Percentiles rank a stretch among this genome's conserved stretches.
These are phyloP conservation scores for Paramecium biaurelia DNA, from an alignment of 73 alveolate species.

Conservation along the genomic window DNA sequence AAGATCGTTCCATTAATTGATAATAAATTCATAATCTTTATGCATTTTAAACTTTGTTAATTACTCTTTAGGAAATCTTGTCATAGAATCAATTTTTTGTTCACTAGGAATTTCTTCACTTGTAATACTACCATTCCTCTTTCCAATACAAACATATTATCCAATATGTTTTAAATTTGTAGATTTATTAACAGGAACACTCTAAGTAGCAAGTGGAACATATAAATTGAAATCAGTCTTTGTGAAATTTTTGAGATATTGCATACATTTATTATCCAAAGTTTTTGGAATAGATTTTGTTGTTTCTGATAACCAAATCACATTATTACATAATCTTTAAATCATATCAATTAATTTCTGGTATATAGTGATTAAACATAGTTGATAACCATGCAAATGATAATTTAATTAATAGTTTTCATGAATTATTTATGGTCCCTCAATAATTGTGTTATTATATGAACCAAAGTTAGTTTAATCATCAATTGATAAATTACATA, in stretches of 20 bases:
- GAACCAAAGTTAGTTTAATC: neutral
- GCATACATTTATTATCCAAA: neutral
- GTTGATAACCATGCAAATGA: neutral
- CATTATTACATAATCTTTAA: neutral
- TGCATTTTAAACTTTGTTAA: neutral
- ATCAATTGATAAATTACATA: neutral
- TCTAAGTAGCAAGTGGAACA: neutral
- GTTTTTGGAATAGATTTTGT: neutral
- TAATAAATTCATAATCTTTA: neutral
- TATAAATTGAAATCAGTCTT: neutral
- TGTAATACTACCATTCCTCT: neutral
- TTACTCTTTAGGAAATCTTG: neutral
- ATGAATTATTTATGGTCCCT: neutral
- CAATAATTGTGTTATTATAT: neutral
- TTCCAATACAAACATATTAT: neutral
- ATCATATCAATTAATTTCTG: neutral
- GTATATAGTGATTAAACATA: neutral
- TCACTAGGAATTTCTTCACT: neutral
- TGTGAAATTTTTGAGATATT: neutral
- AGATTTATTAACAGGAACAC: neutral
- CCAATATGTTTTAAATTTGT: neutral
- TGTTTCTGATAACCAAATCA: neutral
- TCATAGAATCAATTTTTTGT: neutral
- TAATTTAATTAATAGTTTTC: neutral
- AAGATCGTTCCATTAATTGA: neutral